phyloP scores from a whole-genome alignment of 345 rosid genomes.

The Litchi chinensis region DNA sequence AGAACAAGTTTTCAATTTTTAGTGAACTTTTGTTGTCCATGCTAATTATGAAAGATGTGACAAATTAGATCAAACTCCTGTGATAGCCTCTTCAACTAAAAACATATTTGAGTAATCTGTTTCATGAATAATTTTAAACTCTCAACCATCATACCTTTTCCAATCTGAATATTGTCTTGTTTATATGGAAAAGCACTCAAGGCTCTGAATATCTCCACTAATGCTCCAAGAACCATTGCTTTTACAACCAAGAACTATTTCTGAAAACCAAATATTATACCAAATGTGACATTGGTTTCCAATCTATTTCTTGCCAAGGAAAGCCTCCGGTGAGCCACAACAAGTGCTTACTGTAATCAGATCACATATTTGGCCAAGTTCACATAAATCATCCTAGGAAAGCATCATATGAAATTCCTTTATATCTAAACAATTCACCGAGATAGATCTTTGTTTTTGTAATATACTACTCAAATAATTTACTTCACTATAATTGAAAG shows the following conservation, averaged over 20 bases:
- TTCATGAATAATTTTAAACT: constrained; percentile 30
- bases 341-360: constrained; percentile 40
- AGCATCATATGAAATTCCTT: background rate
- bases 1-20: constrained; percentile 54
- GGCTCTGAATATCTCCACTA: constrained; percentile 41
- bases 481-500: too few relatives aligned
- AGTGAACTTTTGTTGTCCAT: constrained; percentile 59
- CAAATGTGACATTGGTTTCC: constrained; percentile 33
- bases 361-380: constrained; percentile 23
- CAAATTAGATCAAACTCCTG: constrained; percentile 69
- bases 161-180: constrained; percentile 28
- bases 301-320: constrained; percentile 48
- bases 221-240: constrained; percentile 47
- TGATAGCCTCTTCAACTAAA: constrained; percentile 48
- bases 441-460: constrained; percentile 35
- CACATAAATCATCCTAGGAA: constrained; percentile 3
- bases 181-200: constrained; percentile 27
- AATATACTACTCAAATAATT: constrained; percentile 4
- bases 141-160: constrained; percentile 21
- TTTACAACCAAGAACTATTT: constrained; percentile 74
- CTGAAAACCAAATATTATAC: constrained; percentile 58
- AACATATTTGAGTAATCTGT: constrained; percentile 47
- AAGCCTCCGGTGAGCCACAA: constrained; percentile 42
- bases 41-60: constrained; percentile 46
- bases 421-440: constrained; percentile 36